These are phyloP conservation scores for Ogataea henricii DNA, from an alignment of 805 yeast genomes.

Conservation along the genomic window DNA sequence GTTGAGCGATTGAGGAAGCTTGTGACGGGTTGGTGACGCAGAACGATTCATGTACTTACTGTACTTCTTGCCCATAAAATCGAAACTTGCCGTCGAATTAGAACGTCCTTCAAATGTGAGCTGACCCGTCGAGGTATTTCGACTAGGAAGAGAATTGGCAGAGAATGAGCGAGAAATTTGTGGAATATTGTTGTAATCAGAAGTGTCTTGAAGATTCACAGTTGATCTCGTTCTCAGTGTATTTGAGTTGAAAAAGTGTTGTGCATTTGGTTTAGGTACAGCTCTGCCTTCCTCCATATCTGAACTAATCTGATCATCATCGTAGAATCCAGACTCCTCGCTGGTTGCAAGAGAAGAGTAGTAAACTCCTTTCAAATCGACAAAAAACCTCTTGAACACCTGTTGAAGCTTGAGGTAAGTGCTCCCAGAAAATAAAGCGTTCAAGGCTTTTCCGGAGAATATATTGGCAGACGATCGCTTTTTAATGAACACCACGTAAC, in stretches of 20 bases:
- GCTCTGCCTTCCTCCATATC: conserved; percentile 24
- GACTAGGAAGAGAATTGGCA: conserved; percentile 16
- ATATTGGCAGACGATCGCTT: conserved; percentile 6
- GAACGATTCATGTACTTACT: conserved; percentile 20
- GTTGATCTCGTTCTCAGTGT: conserved; percentile 36
- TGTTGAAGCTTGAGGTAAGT: conserved; percentile 8
- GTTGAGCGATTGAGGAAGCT: conserved; percentile 9
- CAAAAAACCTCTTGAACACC: conserved; percentile 13
- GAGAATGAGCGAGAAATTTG: conserved; percentile 17
- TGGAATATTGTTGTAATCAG: conserved; percentile 7
- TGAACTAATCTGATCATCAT: conserved; percentile 11
- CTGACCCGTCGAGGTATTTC: conserved; percentile 9
- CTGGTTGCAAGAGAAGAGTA: conserved; percentile 17
- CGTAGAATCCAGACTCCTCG: conserved; percentile 19
- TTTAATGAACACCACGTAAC: conserved; percentile 14
- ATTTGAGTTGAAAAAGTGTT: conserved; percentile 2
- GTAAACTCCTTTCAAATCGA: conserved; percentile 12
- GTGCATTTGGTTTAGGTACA: conserved; percentile 8
- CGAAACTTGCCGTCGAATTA: conserved; percentile 15
- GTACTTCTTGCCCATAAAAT: conserved; percentile 29
- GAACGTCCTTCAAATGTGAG: conserved; percentile 10
- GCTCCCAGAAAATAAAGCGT: conserved; percentile 7
- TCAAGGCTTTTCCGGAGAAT: conserved; percentile 3
- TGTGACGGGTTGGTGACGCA: conserved; percentile 10
- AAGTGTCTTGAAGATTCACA: conserved; percentile 26